Base-by-base conservation (phyloP, 371 early-diverging fungal species). In the Rhizopus arrhizus region DNA sequence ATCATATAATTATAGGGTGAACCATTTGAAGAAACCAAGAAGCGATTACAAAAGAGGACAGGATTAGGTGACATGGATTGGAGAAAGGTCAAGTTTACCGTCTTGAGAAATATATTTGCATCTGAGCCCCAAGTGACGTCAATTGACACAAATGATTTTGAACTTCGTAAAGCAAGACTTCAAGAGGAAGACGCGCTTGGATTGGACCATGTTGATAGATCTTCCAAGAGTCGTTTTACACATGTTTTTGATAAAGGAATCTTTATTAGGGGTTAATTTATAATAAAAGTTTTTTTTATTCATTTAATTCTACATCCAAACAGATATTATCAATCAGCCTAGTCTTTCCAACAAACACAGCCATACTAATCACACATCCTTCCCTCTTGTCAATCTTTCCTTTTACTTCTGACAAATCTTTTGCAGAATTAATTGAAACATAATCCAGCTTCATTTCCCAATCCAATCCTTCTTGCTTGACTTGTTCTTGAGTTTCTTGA, bases 281-380 rank as follows among this genome's bases (percentile, higher is more conserved):
- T 31, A 48, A 48, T 28, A 48, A 32, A 51, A 5, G 32, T 35
- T 35, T 35, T 33, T 35, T 59, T 53, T 53, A 59, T 53, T 59
- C 43, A 12, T 53, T 46, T 6, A 63, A 40, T 33, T 56, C 40
- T n/a, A 59, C 41, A 38, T 66, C 70, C 35, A 62, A 53, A 36
- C 62, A 58, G 7, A 66, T n/a, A 33, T 97, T 98, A 72, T 98
- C 98, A 54, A 98, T 96, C 35, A 98, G 75, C 33, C 98, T 78
- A 7, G 97, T 95, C n/a, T 75, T 84, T 38, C 96, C 96, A 41
- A 96, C 85, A 60, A 80, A 85, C 29, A 96, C 85, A 8, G 97
- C 98, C 35, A 94, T 92, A 13, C 92, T 92, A 33, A 96, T 78
- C 47, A 98, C 89, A 32, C 91, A 68, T 12, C 78, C 96, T 66